Conservation (phyloP, 2,329 filamentous ascomycete species). For the Camillea tinctor region DNA sequence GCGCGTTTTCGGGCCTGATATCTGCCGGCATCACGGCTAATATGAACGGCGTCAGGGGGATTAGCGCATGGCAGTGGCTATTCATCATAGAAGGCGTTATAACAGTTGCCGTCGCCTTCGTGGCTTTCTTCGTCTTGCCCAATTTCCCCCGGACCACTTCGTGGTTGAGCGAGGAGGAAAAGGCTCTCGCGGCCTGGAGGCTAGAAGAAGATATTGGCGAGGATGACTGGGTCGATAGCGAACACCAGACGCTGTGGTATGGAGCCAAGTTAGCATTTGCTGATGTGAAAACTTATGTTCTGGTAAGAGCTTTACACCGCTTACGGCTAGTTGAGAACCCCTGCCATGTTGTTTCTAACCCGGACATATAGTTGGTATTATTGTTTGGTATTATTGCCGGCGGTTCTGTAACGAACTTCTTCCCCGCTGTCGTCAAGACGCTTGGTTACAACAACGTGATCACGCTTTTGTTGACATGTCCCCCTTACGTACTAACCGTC, state of each 20-base stretch:
- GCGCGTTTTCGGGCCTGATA: constrained; percentile 68
- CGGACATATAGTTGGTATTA: constrained; percentile 43
- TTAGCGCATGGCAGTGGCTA: constrained; percentile 63
- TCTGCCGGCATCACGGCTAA: constrained; percentile 65
- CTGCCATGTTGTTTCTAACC: constrained; percentile 4
- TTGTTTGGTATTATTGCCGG: constrained; percentile 57
- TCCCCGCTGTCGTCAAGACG: constrained; percentile 68
- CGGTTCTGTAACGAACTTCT: constrained; percentile 65
- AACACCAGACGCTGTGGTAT: constrained; percentile 54
- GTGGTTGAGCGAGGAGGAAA: constrained; percentile 58
- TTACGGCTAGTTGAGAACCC: background rate
- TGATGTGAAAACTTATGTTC: constrained; percentile 60
- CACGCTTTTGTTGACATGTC: constrained; percentile 62
- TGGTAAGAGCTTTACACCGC: constrained; percentile 40
- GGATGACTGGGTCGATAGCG: constrained; percentile 58
- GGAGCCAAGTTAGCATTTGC: constrained; percentile 55
- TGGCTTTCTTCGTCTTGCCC: constrained; percentile 60
- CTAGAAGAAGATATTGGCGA: constrained; percentile 64
- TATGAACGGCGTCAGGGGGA: constrained; percentile 56
- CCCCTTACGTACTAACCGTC: constrained; percentile 62
- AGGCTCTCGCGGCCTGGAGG: constrained; percentile 57
- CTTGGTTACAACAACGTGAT: constrained; percentile 60
- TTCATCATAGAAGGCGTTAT: constrained; percentile 70
- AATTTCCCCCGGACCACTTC: constrained; percentile 63
- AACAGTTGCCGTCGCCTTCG: constrained; percentile 60